These are phyloP conservation scores for Entomortierella parvispora DNA, from an alignment of 192 early-diverging fungal genomes.

Conservation along the genomic window DNA sequence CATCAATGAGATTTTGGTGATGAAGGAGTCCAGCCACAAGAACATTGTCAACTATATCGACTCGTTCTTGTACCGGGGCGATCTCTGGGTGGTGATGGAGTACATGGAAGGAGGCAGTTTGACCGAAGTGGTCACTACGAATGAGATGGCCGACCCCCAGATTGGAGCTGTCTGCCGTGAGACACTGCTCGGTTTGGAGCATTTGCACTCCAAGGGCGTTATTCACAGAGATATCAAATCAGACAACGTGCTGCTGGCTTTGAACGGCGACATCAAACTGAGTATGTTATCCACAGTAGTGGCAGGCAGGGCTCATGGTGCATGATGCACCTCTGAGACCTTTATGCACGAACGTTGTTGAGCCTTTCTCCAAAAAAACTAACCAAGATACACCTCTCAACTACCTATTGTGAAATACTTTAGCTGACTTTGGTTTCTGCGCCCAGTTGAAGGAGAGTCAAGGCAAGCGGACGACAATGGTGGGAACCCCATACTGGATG, in stretches of 20 bases:
- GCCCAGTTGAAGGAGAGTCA: constrained; percentile 76
- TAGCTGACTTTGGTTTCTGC: constrained; percentile 91
- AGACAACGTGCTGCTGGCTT: constrained; percentile 81
- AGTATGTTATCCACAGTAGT: constrained; percentile 54
- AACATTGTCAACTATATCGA: constrained; percentile 92
- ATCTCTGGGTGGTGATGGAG: constrained; percentile 93
- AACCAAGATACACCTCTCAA: too few relatives aligned
- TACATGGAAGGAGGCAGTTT: constrained; percentile 91
- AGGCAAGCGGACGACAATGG: constrained; percentile 82
- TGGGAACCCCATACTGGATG: constrained; percentile 97
- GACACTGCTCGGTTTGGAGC: constrained; percentile 76
- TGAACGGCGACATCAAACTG: constrained; percentile 77
- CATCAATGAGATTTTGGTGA: constrained; percentile 92
- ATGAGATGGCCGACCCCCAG: constrained; percentile 83
- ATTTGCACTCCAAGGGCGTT: constrained; percentile 77
- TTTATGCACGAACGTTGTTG: too few relatives aligned
- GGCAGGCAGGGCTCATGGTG: too few relatives aligned
- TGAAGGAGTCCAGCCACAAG: constrained; percentile 83
- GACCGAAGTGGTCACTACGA: constrained; percentile 84
- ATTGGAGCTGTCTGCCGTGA: constrained; percentile 85
- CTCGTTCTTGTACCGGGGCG: constrained; percentile 77
- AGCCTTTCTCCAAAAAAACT: too few relatives aligned
- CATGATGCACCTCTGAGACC: too few relatives aligned
- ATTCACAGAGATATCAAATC: constrained; percentile 92
- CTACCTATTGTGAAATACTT: too few relatives aligned